These are phyloP conservation scores for Phytomonas sp. DNA, from an alignment of 208 protist genomes.

Conservation along the genomic window DNA sequence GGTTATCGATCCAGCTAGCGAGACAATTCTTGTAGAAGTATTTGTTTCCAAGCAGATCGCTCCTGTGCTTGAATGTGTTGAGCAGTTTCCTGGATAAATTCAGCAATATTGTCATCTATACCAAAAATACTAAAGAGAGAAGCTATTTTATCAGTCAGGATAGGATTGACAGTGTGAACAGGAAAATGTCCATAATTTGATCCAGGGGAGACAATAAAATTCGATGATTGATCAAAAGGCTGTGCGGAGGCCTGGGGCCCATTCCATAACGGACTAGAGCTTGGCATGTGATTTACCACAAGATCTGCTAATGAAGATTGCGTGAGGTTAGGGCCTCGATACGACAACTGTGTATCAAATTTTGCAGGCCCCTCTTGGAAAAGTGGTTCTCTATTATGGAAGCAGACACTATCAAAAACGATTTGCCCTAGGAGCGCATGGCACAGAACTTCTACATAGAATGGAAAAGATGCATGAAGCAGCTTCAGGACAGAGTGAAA, in stretches of 20 bases:
- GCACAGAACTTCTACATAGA: conserved; percentile 16
- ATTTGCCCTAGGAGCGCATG: conserved; percentile 18
- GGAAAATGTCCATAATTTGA: conserved; percentile 44
- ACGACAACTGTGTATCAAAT: conserved; percentile 18
- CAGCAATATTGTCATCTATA: conserved; percentile 52
- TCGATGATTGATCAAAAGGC: conserved; percentile 15
- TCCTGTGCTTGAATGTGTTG: conserved; percentile 15
- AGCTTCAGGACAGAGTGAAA: conserved; percentile 1
- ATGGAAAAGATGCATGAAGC: conserved; percentile 11
- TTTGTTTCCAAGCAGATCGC: conserved; percentile 16
- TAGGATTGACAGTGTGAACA: conserved; percentile 46
- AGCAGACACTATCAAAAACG: conserved; percentile 29
- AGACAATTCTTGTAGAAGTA: background rate
- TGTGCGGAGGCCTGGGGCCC: conserved; percentile 7
- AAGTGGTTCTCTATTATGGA: conserved; percentile 10
- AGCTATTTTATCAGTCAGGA: conserved; percentile 25
- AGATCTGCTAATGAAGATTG: conserved; percentile 31
- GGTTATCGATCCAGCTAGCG: background rate
- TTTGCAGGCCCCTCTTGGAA: conserved; percentile 17
- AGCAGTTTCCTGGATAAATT: conserved; percentile 32
- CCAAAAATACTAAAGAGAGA: conserved; percentile 21
- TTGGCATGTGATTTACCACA: conserved; percentile 7
- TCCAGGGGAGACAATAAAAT: conserved; percentile 11
- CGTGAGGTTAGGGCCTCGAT: conserved; percentile 39
- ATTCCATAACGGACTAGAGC: conserved; percentile 12